These are phyloP conservation scores for Sporobolomyces phaffii DNA, from an alignment of 768 basidiomycete genomes.

Conservation along the genomic window DNA sequence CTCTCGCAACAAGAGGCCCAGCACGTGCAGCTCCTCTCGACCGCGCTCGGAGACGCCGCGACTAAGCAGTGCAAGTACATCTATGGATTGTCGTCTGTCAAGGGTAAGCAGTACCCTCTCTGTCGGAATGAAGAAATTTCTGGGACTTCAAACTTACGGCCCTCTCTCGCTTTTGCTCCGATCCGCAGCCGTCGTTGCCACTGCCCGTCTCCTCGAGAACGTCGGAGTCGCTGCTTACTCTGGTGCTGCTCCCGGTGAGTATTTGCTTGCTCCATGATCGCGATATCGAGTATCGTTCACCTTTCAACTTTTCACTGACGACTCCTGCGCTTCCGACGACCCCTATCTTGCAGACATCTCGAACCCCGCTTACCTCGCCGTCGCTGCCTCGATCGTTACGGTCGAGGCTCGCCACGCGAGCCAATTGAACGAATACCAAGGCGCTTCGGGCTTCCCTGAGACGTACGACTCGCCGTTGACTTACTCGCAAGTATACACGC, in stretches of 20 bases:
- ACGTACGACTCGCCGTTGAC: slow-evolving; percentile 19
- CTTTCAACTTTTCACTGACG: no score
- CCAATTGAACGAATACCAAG: slow-evolving; percentile 7
- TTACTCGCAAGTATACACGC: slow-evolving; percentile 25
- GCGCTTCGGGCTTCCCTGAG: slow-evolving; percentile 14
- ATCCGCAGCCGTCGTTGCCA: slow-evolving; percentile 11
- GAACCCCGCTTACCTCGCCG: slow-evolving; percentile 25
- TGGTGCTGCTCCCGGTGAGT: slow-evolving; percentile 21
- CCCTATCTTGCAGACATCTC: no score
- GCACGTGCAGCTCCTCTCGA: slow-evolving; percentile 23
- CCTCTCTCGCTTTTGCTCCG: no score
- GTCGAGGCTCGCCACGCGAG: slow-evolving; percentile 14
- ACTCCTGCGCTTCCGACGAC: no score
- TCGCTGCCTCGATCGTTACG: slow-evolving; percentile 21
- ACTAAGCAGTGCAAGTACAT: slow-evolving; percentile 5
- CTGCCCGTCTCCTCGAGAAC: slow-evolving; percentile 28
- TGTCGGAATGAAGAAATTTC: no score
- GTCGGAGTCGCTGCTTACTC: slow-evolving; percentile 19
- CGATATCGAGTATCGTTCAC: no score
- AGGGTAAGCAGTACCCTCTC: neutral
- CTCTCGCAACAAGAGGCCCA: slow-evolving; percentile 19
- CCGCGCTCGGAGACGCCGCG: slow-evolving; percentile 12
- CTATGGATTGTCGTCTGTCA: slow-evolving; percentile 13
- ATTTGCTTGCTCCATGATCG: no score
- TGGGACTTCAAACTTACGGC: no score